Evolutionary conservation across 208 protist genomes (phyloP).

Genomic region (Leishmania tarentolae): DNA sequence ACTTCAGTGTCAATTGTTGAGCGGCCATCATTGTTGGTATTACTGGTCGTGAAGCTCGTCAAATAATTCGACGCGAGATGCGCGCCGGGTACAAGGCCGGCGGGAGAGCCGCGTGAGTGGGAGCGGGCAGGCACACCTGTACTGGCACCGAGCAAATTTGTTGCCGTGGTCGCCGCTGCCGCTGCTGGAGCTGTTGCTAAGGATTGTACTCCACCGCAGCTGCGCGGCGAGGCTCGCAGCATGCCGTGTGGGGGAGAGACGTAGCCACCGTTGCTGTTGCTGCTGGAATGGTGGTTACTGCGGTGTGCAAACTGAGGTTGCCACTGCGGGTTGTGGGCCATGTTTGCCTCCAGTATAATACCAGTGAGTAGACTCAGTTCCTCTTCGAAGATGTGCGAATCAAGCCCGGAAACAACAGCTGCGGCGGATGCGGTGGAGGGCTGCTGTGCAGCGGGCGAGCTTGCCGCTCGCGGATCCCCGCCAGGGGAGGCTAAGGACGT

Average conservation of each 20-base stretch:
- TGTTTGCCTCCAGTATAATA: constrained; percentile 41
- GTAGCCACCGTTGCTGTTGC: constrained; percentile 22
- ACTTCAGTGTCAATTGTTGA: constrained; percentile 87
- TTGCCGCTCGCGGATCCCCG: constrained; percentile 27
- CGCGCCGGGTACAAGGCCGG: not conserved
- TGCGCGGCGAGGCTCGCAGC: constrained; percentile 26
- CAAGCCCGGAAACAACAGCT: not conserved
- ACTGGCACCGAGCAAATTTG: not conserved
- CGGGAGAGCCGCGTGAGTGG: constrained; percentile 30
- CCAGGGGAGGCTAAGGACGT: constrained; percentile 23
- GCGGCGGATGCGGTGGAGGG: constrained; percentile 9
- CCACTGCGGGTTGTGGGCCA: constrained; percentile 33
- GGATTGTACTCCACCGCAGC: not conserved
- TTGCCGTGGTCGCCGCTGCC: not conserved
- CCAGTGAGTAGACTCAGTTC: constrained; percentile 45
- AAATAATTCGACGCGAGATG: constrained; percentile 18
- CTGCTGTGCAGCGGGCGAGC: constrained; percentile 21
- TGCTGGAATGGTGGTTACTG: constrained; percentile 9
- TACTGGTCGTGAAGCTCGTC: not conserved
- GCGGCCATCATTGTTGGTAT: constrained; percentile 47
- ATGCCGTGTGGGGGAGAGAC: constrained; percentile 21
- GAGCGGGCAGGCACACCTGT: constrained; percentile 8
- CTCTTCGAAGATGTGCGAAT: constrained; percentile 40
- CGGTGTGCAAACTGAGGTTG: constrained; percentile 29
- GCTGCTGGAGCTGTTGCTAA: constrained; percentile 10